Evolutionary conservation across 2,329 filamentous ascomycete genomes (phyloP).

Genomic region (Orbilia ellipsospora): DNA sequence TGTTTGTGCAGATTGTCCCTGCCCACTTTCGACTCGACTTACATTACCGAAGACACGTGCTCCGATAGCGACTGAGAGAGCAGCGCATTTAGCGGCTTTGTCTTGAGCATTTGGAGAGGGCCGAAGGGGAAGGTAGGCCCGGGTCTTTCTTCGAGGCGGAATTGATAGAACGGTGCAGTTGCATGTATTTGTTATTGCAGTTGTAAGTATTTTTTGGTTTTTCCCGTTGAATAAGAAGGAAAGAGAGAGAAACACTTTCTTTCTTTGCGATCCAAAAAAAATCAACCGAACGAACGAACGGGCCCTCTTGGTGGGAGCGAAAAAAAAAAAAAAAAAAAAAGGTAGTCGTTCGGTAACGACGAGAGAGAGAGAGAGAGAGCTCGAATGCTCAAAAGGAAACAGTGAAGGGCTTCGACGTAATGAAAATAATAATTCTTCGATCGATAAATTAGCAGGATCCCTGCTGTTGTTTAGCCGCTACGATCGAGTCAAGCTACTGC

Average conservation of each 20-base stretch:
- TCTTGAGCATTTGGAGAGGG: slow-evolving; percentile 58
- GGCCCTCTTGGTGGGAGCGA: too few species aligned
- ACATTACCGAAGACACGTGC: slow-evolving; percentile 59
- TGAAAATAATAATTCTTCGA: background rate
- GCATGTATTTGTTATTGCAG: slow-evolving; percentile 8
- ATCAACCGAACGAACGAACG: slow-evolving; percentile 28
- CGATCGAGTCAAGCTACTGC: background rate
- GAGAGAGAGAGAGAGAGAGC: slow-evolving; percentile 8
- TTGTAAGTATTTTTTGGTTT: background rate
- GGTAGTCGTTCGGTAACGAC: background rate
- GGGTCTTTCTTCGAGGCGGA: slow-evolving; percentile 16
- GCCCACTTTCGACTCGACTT: slow-evolving; percentile 36
- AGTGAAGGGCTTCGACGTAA: slow-evolving; percentile 11
- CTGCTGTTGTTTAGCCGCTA: slow-evolving; percentile 47
- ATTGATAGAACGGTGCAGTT: slow-evolving; percentile 26
- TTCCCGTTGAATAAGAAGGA: slow-evolving; percentile 2
- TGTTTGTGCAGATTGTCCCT: slow-evolving; percentile 55
- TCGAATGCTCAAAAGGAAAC: background rate
- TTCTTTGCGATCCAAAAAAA: background rate
- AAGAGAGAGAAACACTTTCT: slow-evolving; percentile 10
- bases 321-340: too few species aligned
- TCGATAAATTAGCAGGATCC: slow-evolving; percentile 22
- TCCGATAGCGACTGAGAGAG: slow-evolving; percentile 59
- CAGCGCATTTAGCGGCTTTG: slow-evolving; percentile 59
- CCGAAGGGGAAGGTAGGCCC: slow-evolving; percentile 28